These are phyloP conservation scores for Chalciporus sphaerocephalus DNA, from an alignment of 768 basidiomycete genomes.

Conservation along the genomic window DNA sequence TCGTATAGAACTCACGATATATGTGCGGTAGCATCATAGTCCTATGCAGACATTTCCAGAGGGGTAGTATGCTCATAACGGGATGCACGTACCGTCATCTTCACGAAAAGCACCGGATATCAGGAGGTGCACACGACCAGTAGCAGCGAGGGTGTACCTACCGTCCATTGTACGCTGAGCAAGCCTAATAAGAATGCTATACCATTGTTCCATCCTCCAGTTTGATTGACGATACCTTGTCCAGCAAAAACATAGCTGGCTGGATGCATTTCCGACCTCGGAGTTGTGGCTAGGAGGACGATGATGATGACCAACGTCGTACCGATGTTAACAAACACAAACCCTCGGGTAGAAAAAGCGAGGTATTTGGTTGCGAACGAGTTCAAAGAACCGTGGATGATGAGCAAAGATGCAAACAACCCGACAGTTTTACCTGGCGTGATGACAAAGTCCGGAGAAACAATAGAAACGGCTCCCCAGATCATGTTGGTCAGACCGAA, in stretches of 20 bases:
- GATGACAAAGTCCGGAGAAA: slow-evolving; percentile 1
- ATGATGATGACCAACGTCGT: slow-evolving; percentile 82
- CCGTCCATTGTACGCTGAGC: slow-evolving; percentile 85
- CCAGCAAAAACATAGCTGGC: slow-evolving; percentile 78
- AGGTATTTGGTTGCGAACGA: slow-evolving; percentile 72
- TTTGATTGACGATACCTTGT: slow-evolving; percentile 69
- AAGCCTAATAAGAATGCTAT: slow-evolving; percentile 82
- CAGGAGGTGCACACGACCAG: not conserved
- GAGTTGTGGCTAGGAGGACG: slow-evolving; percentile 70
- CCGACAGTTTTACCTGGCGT: slow-evolving; percentile 67
- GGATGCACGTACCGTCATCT: slow-evolving; percentile 55
- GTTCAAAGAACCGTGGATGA: slow-evolving; percentile 68
- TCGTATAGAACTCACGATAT: slow-evolving; percentile 53
- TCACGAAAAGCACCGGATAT: slow-evolving; percentile 2
- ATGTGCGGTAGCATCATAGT: slow-evolving; percentile 79
- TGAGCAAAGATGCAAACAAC: slow-evolving; percentile 69
- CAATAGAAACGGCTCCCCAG: slow-evolving; percentile 55
- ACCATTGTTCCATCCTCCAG: slow-evolving; percentile 75
- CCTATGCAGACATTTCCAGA: slow-evolving; percentile 35
- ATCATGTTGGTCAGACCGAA: slow-evolving; percentile 80
- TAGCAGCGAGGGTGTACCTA: slow-evolving; percentile 32
- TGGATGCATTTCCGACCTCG: slow-evolving; percentile 72
- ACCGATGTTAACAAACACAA: slow-evolving; percentile 87
- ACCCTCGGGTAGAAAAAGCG: slow-evolving; percentile 66
- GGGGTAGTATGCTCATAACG: not conserved